phyloP scores from a whole-genome alignment of 495 filamentous ascomycete species.

The Paragyromitra xinjiangensis region DNA sequence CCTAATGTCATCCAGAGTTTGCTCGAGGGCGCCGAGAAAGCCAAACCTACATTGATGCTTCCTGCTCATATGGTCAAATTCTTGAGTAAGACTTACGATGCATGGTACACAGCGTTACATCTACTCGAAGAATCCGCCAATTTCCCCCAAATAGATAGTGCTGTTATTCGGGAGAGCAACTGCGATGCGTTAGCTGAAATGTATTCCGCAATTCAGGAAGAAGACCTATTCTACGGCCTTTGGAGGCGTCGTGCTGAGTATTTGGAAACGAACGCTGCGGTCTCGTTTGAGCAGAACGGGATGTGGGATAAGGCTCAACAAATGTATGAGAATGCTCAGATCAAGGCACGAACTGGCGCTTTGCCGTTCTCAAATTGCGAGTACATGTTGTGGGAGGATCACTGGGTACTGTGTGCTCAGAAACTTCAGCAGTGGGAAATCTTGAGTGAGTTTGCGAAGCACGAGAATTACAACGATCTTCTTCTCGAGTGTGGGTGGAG shows the following conservation, averaged over 20 bases:
- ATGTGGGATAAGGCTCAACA: constrained; percentile 99
- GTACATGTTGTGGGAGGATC: constrained; percentile 99
- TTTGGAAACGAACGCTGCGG: constrained; percentile 92
- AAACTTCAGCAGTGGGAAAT: constrained; percentile 99
- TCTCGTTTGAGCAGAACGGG: constrained; percentile 98
- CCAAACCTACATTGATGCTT: constrained; percentile 85
- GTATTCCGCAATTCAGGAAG: constrained; percentile 87
- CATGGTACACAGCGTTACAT: constrained; percentile 88
- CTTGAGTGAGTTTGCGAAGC: constrained; percentile 95
- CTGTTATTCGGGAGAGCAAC: constrained; percentile 86
- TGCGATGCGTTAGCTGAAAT: constrained; percentile 91
- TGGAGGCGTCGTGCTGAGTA: constrained; percentile 96
- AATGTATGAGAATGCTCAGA: constrained; percentile 94
- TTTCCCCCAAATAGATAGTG: constrained; percentile 81
- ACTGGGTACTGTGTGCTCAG: constrained; percentile 96
- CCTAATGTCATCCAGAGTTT: constrained; percentile 94
- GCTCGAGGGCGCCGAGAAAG: constrained; percentile 80
- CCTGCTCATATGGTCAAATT: constrained; percentile 96
- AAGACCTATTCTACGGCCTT: constrained; percentile 96
- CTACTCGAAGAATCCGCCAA: constrained; percentile 87
- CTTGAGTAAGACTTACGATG: constrained; percentile 87
- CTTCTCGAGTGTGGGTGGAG: constrained; percentile 94
- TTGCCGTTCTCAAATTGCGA: constrained; percentile 95
- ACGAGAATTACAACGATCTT: constrained; percentile 98
- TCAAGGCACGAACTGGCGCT: constrained; percentile 91